Conservation (phyloP, 805 yeast genomes). For the Schwanniomyces pseudopolymorphus region DNA sequence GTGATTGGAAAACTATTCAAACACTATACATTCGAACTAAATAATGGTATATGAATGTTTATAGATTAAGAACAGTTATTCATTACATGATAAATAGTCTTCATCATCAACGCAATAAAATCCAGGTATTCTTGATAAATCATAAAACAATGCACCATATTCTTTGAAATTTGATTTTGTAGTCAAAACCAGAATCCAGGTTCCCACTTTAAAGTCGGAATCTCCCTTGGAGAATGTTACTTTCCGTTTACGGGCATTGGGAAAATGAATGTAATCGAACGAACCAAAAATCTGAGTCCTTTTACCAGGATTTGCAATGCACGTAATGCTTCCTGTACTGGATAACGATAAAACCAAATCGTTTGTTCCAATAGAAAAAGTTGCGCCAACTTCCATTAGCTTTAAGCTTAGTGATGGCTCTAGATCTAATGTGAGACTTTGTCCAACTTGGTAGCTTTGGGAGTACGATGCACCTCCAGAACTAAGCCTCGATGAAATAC, state of each 20-base stretch:
- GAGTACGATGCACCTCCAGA: constrained; percentile 16
- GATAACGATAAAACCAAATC: constrained; percentile 8
- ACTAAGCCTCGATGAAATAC: constrained; percentile 15
- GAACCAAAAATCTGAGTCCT: constrained; percentile 18
- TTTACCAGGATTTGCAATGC: constrained; percentile 15
- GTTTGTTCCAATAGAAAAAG: constrained; percentile 9
- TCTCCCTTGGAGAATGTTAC: constrained; percentile 6
- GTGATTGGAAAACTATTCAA: background rate
- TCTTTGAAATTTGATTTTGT: constrained; percentile 4
- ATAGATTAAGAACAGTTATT: background rate
- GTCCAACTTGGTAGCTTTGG: constrained; percentile 11
- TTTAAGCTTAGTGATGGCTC: constrained; percentile 4
- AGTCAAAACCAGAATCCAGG: constrained; percentile 7
- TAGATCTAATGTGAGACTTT: constrained; percentile 5
- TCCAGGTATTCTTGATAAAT: constrained; percentile 9
- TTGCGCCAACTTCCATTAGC: constrained; percentile 6
- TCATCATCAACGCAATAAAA: constrained; percentile 15
- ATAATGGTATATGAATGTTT: background rate
- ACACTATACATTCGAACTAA: too few relatives aligned
- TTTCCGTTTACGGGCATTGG: constrained; percentile 11
- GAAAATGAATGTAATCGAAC: constrained; percentile 11
- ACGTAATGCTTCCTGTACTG: constrained; percentile 15
- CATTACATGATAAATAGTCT: constrained; percentile 8
- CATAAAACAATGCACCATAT: constrained; percentile 16
- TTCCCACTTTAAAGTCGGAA: constrained; percentile 6